These are phyloP conservation scores for Trichoderma endophyticum DNA, from an alignment of 2,329 filamentous ascomycete species.

Conservation along the genomic window DNA sequence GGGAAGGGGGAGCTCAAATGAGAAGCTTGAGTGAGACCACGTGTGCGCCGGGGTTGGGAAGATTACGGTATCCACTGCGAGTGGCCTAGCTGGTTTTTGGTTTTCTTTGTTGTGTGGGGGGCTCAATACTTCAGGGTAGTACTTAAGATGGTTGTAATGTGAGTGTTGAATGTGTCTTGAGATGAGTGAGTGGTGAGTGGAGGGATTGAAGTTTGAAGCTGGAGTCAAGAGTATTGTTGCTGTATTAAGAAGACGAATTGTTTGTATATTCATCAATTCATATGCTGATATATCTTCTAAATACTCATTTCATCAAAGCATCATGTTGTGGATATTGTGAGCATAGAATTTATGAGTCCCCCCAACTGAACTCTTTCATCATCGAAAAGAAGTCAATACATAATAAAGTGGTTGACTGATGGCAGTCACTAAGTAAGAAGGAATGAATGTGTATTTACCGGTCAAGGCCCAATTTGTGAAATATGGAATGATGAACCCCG, in stretches of 20 bases:
- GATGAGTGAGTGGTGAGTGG: background rate
- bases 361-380: background rate
- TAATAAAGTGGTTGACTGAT: background rate
- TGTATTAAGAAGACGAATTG: background rate
- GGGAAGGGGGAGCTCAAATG: background rate
- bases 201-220: background rate
- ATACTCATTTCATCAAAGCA: too few species aligned
- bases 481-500: background rate
- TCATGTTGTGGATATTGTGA: background rate
- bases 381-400: background rate
- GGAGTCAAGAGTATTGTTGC: rapidly evolving
- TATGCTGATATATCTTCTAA: background rate
- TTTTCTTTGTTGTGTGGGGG: background rate
- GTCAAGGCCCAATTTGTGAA: background rate
- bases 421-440: background rate
- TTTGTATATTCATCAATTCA: background rate
- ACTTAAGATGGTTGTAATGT: background rate
- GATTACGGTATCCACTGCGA: constrained; percentile 5
- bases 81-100: background rate
- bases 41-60: background rate
- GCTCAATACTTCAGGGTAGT: too few species aligned
- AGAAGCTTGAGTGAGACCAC: background rate
- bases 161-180: background rate
- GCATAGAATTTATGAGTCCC: too few species aligned
- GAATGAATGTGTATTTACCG: rapidly evolving